phyloP scores from a whole-genome alignment of 345 rosid genomes.

The Gynandropsis gynandra region DNA sequence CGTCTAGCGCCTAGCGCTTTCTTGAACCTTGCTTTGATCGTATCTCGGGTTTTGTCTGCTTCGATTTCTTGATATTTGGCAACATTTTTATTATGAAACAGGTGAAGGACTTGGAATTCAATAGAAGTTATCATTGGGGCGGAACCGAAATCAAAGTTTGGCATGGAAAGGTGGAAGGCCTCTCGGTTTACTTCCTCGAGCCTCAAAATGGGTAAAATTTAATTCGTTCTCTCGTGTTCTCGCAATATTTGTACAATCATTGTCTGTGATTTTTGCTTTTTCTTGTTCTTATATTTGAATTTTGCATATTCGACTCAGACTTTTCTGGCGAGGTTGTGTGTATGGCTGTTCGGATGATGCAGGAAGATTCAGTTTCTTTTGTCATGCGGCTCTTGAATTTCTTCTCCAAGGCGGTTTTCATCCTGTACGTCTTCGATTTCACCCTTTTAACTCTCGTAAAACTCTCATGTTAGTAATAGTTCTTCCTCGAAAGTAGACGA shows the following conservation, averaged over 20 bases:
- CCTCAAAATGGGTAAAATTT: slow-evolving; percentile 74
- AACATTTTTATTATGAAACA: slow-evolving; percentile 22
- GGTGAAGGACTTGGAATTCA: slow-evolving; percentile 65
- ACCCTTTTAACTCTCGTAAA: neutral
- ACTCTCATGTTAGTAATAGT: neutral
- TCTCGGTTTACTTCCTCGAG: slow-evolving; percentile 83
- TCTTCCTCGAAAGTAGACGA: neutral
- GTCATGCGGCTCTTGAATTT: slow-evolving; percentile 94
- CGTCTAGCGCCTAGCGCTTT: too few relatives aligned
- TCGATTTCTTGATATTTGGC: slow-evolving; percentile 3
- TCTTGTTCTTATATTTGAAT: slow-evolving; percentile 14
- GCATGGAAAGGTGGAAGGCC: slow-evolving; percentile 86
- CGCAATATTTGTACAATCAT: neutral
- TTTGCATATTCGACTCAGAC: too few relatives aligned
- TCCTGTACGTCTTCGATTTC: slow-evolving; percentile 49
- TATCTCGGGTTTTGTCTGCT: neutral
- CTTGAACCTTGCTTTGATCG: too few relatives aligned
- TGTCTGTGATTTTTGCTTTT: slow-evolving; percentile 1
- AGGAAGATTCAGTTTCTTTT: slow-evolving; percentile 80
- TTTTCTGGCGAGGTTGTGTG: slow-evolving; percentile 58
- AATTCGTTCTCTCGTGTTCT: slow-evolving; percentile 14
- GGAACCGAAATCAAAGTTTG: slow-evolving; percentile 89
- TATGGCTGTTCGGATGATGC: slow-evolving; percentile 81
- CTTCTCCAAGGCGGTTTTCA: slow-evolving; percentile 77
- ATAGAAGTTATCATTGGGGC: slow-evolving; percentile 69